A percentile compares a stretch with the other conserved stretches of the same genome.
Evolutionary conservation across 176 grass and related monocot species (phyloP).

Genomic region (Oryza longistaminata): DNA sequence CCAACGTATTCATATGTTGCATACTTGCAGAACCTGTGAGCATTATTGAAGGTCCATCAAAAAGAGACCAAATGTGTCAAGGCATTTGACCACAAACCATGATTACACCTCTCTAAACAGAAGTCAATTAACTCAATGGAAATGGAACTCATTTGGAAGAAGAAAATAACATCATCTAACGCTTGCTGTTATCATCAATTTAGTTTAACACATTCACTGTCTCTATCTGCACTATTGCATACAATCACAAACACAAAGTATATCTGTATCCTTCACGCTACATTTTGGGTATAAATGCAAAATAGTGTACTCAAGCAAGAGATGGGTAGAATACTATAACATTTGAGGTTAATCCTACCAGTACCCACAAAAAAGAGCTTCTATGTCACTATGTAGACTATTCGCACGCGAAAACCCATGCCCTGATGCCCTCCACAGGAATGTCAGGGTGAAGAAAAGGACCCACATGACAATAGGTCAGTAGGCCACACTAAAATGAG

Average conservation of each 20-base stretch:
- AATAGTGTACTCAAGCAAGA: neutral
- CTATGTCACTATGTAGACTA: neutral
- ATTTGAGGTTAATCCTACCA: neutral
- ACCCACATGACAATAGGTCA: neutral
- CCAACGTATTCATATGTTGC: neutral
- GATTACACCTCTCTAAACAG: neutral
- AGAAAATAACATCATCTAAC: neutral
- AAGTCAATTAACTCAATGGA: neutral
- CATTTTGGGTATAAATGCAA: neutral
- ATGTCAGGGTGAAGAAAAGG: neutral
- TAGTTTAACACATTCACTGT: neutral
- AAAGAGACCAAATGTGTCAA: neutral
- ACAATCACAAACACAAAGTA: neutral
- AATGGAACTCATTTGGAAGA: neutral
- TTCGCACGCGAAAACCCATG: neutral
- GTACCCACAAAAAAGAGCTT: neutral
- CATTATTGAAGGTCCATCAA: neutral
- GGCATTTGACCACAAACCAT: neutral
- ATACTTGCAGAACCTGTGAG: neutral
- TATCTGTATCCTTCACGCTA: neutral
- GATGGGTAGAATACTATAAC: neutral
- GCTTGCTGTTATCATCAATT: neutral
- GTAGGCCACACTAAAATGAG: neutral
- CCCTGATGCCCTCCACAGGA: neutral
- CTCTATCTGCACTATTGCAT: neutral